Evolutionary conservation across 768 basidiomycete species (phyloP).

Genomic region (Daedaleopsis nitida): DNA sequence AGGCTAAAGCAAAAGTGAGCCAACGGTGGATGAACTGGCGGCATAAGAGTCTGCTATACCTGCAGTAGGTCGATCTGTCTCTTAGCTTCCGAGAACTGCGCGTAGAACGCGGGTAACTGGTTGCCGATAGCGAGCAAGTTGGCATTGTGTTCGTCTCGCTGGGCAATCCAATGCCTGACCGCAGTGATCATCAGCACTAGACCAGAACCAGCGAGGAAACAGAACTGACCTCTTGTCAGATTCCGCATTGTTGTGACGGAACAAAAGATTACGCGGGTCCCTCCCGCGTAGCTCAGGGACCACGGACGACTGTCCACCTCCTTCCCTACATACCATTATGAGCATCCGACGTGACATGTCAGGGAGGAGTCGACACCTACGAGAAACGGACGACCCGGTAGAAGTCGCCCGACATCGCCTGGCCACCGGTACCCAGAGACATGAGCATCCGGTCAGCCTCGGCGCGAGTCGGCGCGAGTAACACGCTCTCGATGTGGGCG

Average conservation of each 20-base stretch:
- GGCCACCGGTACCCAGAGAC: constrained; percentile 48
- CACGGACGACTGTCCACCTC: constrained; percentile 59
- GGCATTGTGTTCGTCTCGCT: constrained; percentile 41
- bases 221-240: constrained; percentile 47
- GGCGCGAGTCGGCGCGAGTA: constrained; percentile 64
- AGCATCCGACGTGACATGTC: neutral
- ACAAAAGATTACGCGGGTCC: constrained; percentile 47
- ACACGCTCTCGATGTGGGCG: constrained; percentile 65
- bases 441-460: constrained; percentile 61
- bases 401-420: constrained; percentile 63
- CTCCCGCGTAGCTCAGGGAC: constrained; percentile 31
- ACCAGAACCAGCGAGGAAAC: neutral
- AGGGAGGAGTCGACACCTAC: constrained; percentile 41
- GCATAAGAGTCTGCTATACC: neutral
- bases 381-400: constrained; percentile 65
- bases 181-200: neutral
- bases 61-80: constrained; percentile 29
- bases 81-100: constrained; percentile 33
- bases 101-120: constrained; percentile 31
- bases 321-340: constrained; percentile 49
- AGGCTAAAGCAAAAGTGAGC: constrained; percentile 11
- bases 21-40: too few relatives aligned
- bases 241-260: constrained; percentile 53
- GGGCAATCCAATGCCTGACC: constrained; percentile 47
- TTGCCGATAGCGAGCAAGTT: constrained; percentile 36